These are phyloP conservation scores for Ceratobasidium sp. DNA, from an alignment of 1,284 basidiomycete species.

Conservation along the genomic window DNA sequence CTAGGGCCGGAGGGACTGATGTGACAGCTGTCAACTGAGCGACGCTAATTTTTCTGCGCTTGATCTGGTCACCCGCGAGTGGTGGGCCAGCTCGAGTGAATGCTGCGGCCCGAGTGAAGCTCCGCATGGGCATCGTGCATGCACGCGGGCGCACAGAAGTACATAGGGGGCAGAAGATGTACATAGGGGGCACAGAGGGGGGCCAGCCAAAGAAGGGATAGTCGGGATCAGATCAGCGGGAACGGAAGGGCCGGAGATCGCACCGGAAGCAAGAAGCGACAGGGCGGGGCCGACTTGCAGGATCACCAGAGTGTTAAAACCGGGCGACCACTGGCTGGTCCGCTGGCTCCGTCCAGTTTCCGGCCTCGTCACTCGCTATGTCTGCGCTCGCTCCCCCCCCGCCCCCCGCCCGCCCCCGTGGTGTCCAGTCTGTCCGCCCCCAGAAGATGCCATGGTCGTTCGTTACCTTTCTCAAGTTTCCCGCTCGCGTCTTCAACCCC, in stretches of 20 bases:
- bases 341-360: constrained; percentile 6
- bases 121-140: neutral
- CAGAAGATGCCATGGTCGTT: constrained; percentile 38
- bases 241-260: neutral
- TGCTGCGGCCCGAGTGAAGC: neutral
- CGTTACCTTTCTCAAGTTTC: constrained; percentile 34
- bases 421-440: constrained; percentile 6
- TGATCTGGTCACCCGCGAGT: neutral
- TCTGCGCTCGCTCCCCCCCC: constrained; percentile 29
- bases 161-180: no score
- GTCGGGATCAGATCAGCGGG: neutral
- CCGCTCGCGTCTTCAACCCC: constrained; percentile 37
- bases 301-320: neutral
- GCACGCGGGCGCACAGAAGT: no score
- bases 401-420: constrained; percentile 20
- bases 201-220: neutral
- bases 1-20: constrained; percentile 22
- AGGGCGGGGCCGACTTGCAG: no score
- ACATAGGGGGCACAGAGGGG: neutral
- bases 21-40: neutral
- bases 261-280: constrained; percentile 8
- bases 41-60: constrained; percentile 1
- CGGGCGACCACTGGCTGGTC: neutral
- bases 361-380: constrained; percentile 39
- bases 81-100: neutral